These are phyloP conservation scores for Penicillium italicum DNA, from an alignment of 2,329 filamentous ascomycete species.

Conservation along the genomic window DNA sequence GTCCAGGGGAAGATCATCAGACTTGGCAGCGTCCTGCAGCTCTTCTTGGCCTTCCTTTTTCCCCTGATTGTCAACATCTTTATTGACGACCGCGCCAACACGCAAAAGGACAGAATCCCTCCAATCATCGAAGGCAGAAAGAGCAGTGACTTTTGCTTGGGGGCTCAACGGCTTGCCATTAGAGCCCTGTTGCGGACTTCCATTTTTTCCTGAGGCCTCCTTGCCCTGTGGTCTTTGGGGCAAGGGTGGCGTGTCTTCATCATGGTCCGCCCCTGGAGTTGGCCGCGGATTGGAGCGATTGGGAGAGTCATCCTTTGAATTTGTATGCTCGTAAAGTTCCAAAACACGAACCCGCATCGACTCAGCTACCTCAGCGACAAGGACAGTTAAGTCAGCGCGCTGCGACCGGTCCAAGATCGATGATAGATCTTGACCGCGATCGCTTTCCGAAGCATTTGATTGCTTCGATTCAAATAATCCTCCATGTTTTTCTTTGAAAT, in stretches of 20 bases:
- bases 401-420: constrained; percentile 42
- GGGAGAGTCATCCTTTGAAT: not conserved
- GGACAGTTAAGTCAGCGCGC: constrained; percentile 42
- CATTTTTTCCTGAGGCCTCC: not conserved
- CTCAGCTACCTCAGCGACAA: constrained; percentile 40
- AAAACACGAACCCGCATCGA: constrained; percentile 41
- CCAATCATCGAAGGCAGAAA: constrained; percentile 78
- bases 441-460: constrained; percentile 21
- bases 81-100: constrained; percentile 65
- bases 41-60: constrained; percentile 30
- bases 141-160: constrained; percentile 58
- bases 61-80: constrained; percentile 43
- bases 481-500: constrained; percentile 32
- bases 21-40: constrained; percentile 21
- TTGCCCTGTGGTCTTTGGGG: constrained; percentile 12
- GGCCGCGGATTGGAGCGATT: not conserved
- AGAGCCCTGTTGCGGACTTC: constrained; percentile 7
- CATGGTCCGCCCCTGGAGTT: not conserved
- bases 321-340: constrained; percentile 36
- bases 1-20: constrained; percentile 21
- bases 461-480: constrained; percentile 29
- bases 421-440: constrained; percentile 40
- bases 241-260: constrained; percentile 13
- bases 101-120: constrained; percentile 65
- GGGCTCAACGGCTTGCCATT: constrained; percentile 24